phyloP scores from a whole-genome alignment of 1,284 basidiomycete species.

The Pisolithus thermaeus region DNA sequence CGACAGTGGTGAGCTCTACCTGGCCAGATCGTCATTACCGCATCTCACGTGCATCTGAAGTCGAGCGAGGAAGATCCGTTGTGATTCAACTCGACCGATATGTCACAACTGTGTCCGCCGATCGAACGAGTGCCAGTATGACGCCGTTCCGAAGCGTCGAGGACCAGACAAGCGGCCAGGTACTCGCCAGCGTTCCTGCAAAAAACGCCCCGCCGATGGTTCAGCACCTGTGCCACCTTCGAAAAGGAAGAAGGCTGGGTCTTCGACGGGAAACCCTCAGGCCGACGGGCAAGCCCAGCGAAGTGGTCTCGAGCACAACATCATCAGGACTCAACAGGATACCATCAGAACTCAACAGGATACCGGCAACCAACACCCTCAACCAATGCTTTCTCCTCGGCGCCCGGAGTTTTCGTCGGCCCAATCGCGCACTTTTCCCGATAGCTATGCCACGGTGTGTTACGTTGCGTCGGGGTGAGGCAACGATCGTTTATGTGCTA shows the following conservation, averaged over 20 bases:
- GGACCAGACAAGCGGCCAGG: slow-evolving; percentile 80
- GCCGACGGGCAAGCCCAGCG: slow-evolving; percentile 26
- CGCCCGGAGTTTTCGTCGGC: slow-evolving; percentile 25
- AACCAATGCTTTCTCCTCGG: slow-evolving; percentile 29
- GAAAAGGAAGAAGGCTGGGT: slow-evolving; percentile 53
- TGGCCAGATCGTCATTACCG: slow-evolving; percentile 25
- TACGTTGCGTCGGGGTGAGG: not conserved
- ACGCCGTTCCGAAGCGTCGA: slow-evolving; percentile 69
- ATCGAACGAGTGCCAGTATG: slow-evolving; percentile 70
- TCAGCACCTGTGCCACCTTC: slow-evolving; percentile 40
- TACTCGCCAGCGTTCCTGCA: slow-evolving; percentile 73
- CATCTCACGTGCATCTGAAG: slow-evolving; percentile 39
- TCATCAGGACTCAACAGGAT: slow-evolving; percentile 24
- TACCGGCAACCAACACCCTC: slow-evolving; percentile 19
- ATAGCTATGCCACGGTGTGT: slow-evolving; percentile 23
- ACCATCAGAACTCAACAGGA: slow-evolving; percentile 23
- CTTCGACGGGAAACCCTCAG: slow-evolving; percentile 28
- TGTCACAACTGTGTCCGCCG: slow-evolving; percentile 76
- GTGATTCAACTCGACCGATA: slow-evolving; percentile 71
- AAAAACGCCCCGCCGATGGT: slow-evolving; percentile 62
- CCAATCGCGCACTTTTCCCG: slow-evolving; percentile 23
- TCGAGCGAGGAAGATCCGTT: slow-evolving; percentile 76
- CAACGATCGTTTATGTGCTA: slow-evolving; percentile 1
- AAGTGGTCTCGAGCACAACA: slow-evolving; percentile 23
- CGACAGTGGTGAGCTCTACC: slow-evolving; percentile 49